Evolutionary conservation across 2,329 filamentous ascomycete species (phyloP).

Genomic region (Botrytis hyacinthi): DNA sequence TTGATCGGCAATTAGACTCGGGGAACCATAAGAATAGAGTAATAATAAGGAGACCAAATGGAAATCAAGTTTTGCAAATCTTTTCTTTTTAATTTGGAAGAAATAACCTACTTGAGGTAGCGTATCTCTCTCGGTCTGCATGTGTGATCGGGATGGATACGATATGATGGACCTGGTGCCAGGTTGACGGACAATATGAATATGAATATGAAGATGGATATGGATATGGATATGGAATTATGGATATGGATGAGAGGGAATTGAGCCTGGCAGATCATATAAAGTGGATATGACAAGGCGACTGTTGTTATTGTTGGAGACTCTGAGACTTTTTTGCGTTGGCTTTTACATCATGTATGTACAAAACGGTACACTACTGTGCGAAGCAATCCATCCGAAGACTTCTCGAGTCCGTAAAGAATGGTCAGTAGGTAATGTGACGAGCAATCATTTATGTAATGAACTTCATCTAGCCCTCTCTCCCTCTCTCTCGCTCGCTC

Average conservation of each 20-base stretch:
- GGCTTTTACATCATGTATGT: constrained; percentile 9
- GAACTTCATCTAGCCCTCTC: not conserved
- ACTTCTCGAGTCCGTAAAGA: not conserved
- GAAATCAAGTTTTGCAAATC: not conserved
- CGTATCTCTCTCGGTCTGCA: not conserved
- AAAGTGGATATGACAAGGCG: constrained; percentile 8
- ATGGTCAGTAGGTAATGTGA: not conserved
- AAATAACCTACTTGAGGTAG: not conserved
- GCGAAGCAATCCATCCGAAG: not conserved
- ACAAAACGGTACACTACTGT: not conserved
- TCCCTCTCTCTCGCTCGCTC: not conserved
- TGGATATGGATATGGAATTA: not conserved
- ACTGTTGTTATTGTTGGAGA: not conserved
- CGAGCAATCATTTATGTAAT: not conserved
- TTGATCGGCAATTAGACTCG: constrained; percentile 13
- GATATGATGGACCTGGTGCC: not conserved
- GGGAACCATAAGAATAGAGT: not conserved
- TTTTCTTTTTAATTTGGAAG: not conserved
- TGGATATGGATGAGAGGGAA: not conserved
- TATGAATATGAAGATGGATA: not conserved
- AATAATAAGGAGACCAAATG: not conserved
- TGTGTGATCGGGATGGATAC: not conserved
- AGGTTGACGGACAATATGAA: not conserved
- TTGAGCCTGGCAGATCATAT: not conserved
- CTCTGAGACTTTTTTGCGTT: not conserved